A percentile compares a stretch with the other conserved stretches of the same genome.
Evolutionary conservation across 495 filamentous ascomycete genomes (phyloP).

Genomic region (Penicillium mononematosum): DNA sequence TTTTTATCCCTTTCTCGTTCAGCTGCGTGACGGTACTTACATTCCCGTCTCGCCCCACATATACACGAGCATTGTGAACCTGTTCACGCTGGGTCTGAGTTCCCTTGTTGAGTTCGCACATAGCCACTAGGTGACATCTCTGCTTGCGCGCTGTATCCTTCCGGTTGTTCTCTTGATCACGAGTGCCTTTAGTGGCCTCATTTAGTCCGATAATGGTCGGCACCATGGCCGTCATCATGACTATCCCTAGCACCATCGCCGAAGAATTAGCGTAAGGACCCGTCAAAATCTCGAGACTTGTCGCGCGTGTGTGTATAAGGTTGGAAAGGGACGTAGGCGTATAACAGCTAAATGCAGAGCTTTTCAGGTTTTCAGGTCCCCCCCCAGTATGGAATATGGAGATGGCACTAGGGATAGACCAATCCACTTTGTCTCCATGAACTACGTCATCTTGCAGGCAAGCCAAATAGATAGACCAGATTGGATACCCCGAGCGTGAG

Average conservation of each 20-base stretch:
- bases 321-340: neutral
- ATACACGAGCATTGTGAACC: conserved; percentile 29
- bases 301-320: neutral
- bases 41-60: conserved; percentile 30
- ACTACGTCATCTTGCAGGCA: conserved; percentile 24
- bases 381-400: neutral
- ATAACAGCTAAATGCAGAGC: conserved; percentile 21
- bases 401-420: conserved; percentile 3
- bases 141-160: conserved; percentile 22
- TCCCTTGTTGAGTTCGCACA: conserved; percentile 21
- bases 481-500: conserved; percentile 1
- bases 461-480: neutral
- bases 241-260: conserved; percentile 30
- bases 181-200: conserved; percentile 24
- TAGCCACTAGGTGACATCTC: conserved; percentile 25
- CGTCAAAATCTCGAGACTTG: neutral
- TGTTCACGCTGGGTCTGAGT: conserved; percentile 22
- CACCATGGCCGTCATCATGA: conserved; percentile 35
- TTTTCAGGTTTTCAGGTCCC: conserved; percentile 3
- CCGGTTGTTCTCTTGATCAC: conserved; percentile 27
- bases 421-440: conserved; percentile 10
- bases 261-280: neutral
- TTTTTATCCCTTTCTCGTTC: too few relatives aligned
- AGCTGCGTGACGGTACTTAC: conserved; percentile 16
- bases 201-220: conserved; percentile 33